A percentile compares a stretch with the other conserved stretches of the same genome.
phyloP scores from a whole-genome alignment of 768 basidiomycete genomes.

The Leccinum arenicola region DNA sequence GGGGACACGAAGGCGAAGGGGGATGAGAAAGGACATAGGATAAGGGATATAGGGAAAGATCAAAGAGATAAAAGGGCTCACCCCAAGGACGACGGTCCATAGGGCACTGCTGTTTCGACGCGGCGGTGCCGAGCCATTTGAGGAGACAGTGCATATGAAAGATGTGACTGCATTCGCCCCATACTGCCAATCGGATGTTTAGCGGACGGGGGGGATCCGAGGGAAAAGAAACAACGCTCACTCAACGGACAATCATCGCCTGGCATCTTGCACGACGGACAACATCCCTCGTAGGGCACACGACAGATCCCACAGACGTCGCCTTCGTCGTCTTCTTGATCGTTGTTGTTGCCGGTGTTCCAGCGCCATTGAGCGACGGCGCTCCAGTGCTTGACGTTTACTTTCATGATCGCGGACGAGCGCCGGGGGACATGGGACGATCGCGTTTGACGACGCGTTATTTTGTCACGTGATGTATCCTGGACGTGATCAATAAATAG shows the following conservation, averaged over 20 bases:
- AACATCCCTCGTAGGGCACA: constrained; percentile 90
- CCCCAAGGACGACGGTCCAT: constrained; percentile 96
- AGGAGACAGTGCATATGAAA: constrained; percentile 99
- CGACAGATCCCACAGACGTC: constrained; percentile 87
- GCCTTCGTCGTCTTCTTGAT: constrained; percentile 47
- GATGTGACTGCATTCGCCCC: constrained; percentile 96
- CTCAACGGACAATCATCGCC: constrained; percentile 95
- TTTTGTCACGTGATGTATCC: background rate
- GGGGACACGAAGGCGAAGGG: background rate
- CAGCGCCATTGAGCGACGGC: constrained; percentile 89
- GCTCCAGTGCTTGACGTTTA: constrained; percentile 81
- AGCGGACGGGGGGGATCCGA: background rate
- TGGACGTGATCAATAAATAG: no score
- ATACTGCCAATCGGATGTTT: constrained; percentile 58
- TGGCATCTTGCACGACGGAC: constrained; percentile 93
- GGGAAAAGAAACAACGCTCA: constrained; percentile 35
- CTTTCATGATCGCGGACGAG: constrained; percentile 49
- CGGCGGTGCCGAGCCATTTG: constrained; percentile 90
- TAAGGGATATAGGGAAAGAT: background rate
- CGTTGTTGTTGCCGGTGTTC: constrained; percentile 48
- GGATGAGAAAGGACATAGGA: no score
- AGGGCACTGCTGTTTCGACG: constrained; percentile 96
- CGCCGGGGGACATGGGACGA: background rate
- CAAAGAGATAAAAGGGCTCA: constrained; percentile 34
- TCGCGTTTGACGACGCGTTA: background rate